phyloP scores from a whole-genome alignment of 768 basidiomycete genomes.

The Termitomyces sp. region DNA sequence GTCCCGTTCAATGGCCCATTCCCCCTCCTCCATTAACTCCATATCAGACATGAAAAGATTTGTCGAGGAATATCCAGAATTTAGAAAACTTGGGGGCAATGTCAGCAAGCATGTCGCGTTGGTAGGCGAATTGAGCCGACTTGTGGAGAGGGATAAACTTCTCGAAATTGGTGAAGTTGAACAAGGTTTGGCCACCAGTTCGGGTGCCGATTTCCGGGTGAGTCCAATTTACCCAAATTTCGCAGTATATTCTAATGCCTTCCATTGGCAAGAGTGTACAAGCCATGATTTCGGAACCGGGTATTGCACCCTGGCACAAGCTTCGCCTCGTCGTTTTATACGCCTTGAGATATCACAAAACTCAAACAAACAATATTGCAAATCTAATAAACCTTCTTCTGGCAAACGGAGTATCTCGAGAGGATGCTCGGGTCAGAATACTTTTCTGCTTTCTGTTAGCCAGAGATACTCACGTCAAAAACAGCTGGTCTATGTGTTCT shows the following conservation, averaged over 20 bases:
- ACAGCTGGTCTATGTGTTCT: constrained; percentile 86
- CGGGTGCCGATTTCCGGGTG: constrained; percentile 86
- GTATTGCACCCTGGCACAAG: constrained; percentile 75
- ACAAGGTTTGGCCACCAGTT: constrained; percentile 90
- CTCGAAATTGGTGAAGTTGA: constrained; percentile 92
- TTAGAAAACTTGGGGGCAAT: constrained; percentile 92
- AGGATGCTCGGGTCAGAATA: constrained; percentile 63
- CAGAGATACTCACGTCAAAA: constrained; percentile 6
- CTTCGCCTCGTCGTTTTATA: constrained; percentile 88
- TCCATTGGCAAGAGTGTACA: constrained; percentile 63
- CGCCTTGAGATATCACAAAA: constrained; percentile 92
- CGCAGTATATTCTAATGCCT: not conserved
- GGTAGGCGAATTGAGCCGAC: constrained; percentile 90
- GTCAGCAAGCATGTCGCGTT: constrained; percentile 98
- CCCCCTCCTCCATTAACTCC: constrained; percentile 82
- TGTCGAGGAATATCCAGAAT: constrained; percentile 98
- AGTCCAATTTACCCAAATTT: constrained; percentile 8
- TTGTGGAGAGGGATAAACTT: constrained; percentile 82
- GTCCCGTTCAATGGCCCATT: constrained; percentile 69
- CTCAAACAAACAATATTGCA: constrained; percentile 75
- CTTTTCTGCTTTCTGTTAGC: constrained; percentile 5
- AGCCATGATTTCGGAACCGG: constrained; percentile 61
- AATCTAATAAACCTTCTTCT: constrained; percentile 70
- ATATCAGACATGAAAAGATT: constrained; percentile 96
- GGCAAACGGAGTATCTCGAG: constrained; percentile 67